Conservation (phyloP, 192 early-diverging fungal genomes). For the Coemansia biformis region DNA sequence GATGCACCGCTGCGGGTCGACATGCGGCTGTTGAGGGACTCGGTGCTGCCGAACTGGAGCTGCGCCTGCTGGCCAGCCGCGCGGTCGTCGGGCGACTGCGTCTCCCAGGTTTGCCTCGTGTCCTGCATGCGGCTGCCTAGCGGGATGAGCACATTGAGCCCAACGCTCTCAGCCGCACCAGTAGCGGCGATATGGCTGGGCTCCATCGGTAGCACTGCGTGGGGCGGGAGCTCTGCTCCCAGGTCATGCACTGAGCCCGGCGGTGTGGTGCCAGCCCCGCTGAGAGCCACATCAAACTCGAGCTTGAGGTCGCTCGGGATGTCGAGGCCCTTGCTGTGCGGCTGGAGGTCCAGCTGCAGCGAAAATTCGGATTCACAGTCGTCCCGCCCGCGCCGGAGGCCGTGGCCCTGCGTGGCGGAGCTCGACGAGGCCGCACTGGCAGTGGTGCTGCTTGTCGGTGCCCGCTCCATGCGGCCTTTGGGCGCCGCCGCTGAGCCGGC, state of each 20-base stretch:
- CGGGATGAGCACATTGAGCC: conserved; percentile 39
- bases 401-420: not conserved
- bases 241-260: conserved; percentile 20
- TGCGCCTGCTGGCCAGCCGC: not conserved
- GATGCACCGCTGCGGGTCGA: conserved; percentile 11
- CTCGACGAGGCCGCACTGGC: not conserved
- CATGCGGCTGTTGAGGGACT: conserved; percentile 11
- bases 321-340: conserved; percentile 21
- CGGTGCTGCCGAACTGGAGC: conserved; percentile 15
- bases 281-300: conserved; percentile 42
- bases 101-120: conserved; percentile 29
- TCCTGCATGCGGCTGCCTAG: conserved; percentile 2
- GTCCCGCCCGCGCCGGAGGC: conserved; percentile 6
- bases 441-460: not conserved
- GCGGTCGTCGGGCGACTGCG: conserved; percentile 27
- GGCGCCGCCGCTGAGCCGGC: not conserved
- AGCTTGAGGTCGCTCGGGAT: conserved; percentile 45
- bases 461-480: conserved; percentile 1
- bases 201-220: not conserved
- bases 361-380: conserved; percentile 37
- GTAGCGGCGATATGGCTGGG: no score
- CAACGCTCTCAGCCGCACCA: conserved; percentile 2
- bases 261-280: conserved; percentile 26
- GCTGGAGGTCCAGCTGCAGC: conserved; percentile 32
- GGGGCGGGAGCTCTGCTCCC: conserved; percentile 2